These are phyloP conservation scores for Spiraea crenata DNA, from an alignment of 331 rosid genomes.

Conservation along the genomic window DNA sequence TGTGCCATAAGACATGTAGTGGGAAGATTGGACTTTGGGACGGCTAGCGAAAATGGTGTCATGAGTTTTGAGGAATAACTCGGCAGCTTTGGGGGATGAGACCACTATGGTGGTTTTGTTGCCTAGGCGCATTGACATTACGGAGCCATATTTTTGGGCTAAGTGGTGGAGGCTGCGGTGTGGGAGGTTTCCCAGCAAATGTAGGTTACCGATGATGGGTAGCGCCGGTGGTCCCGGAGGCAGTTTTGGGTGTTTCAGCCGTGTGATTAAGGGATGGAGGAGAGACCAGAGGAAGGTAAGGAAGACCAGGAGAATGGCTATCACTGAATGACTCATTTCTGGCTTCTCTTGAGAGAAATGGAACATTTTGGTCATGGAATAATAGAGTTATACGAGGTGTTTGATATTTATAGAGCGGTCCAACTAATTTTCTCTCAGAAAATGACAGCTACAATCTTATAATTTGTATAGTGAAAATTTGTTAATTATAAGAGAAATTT, in stretches of 20 bases:
- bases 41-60: conserved; percentile 14
- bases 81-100: conserved; percentile 19
- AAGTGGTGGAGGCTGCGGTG: conserved; percentile 26
- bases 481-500: too few species aligned
- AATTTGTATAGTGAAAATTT: too few species aligned
- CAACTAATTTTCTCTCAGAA: too few species aligned
- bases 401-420: too few species aligned
- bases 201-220: conserved; percentile 38
- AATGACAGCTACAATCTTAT: too few species aligned
- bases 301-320: not conserved
- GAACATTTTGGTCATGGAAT: too few species aligned
- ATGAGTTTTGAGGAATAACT: conserved; percentile 16
- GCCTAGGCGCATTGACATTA: conserved; percentile 41
- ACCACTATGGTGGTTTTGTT: conserved; percentile 9
- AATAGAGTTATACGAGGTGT: not conserved
- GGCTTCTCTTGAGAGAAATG: not conserved
- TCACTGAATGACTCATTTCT: not conserved
- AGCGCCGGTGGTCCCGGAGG: conserved; percentile 43
- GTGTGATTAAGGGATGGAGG: not conserved
- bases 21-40: conserved; percentile 4
- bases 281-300: not conserved
- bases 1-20: conserved; percentile 18
- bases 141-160: conserved; percentile 39
- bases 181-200: conserved; percentile 28
- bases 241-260: not conserved